Conservation (phyloP, 2,329 filamentous ascomycete species). For the Juglanconis oblonga region DNA sequence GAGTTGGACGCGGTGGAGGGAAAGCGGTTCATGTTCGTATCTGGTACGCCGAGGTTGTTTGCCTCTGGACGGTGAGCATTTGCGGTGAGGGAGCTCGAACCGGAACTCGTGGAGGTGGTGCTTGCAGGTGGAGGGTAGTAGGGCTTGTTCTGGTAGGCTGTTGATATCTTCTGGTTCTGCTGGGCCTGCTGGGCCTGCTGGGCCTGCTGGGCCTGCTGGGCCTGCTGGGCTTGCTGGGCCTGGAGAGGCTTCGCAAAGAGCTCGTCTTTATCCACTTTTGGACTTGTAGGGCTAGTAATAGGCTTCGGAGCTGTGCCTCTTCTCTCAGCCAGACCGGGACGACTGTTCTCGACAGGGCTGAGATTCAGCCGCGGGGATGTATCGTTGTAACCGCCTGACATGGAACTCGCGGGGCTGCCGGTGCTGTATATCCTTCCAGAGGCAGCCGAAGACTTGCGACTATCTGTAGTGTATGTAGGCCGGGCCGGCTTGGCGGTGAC, state of each 20-base stretch:
- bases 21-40: conserved; percentile 58
- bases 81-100: conserved; percentile 10
- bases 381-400: conserved; percentile 44
- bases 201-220: conserved; percentile 31
- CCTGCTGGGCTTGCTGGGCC: conserved; percentile 38
- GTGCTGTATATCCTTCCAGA: conserved; percentile 31
- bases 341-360: conserved; percentile 54
- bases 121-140: conserved; percentile 59
- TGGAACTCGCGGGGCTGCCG: conserved; percentile 30
- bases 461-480: conserved; percentile 43
- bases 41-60: conserved; percentile 36
- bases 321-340: conserved; percentile 72
- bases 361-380: conserved; percentile 53
- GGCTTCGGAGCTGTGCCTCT: conserved; percentile 79
- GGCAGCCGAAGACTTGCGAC: conserved; percentile 29
- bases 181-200: conserved; percentile 32
- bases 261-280: conserved; percentile 72
- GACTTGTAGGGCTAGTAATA: conserved; percentile 77
- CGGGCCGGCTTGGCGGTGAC: conserved; percentile 34
- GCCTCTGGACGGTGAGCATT: conserved; percentile 17
- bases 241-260: conserved; percentile 68
- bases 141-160: conserved; percentile 51
- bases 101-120: conserved; percentile 27
- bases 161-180: conserved; percentile 34
- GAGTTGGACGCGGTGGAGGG: conserved; percentile 87